A percentile compares a stretch with the other conserved stretches of the same genome.
Evolutionary conservation across 129 eudicot genomes (phyloP).

Genomic region (Scalesia atractyloides): DNA sequence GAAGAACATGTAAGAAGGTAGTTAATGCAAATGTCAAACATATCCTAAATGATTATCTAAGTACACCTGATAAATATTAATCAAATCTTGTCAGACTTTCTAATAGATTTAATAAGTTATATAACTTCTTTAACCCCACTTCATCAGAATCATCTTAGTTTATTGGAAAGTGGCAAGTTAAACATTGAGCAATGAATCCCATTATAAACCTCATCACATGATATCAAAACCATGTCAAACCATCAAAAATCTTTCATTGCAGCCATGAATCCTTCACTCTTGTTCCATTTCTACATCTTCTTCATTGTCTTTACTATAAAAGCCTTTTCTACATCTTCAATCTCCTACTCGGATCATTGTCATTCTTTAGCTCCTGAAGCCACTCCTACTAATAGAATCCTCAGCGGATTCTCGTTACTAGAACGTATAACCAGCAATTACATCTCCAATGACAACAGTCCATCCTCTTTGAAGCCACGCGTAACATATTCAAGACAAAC

Average conservation of each 20-base stretch:
- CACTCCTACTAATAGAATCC: conserved; percentile 31
- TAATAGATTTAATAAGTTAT: neutral
- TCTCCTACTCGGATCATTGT: conserved; percentile 53
- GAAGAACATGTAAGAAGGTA: no score
- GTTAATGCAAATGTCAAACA: neutral
- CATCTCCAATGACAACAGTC: conserved; percentile 8
- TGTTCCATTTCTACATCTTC: conserved; percentile 18
- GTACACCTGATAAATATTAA: neutral
- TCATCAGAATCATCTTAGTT: neutral
- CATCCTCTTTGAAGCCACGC: conserved; percentile 33
- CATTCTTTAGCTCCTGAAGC: conserved; percentile 53
- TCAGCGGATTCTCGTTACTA: conserved; percentile 25
- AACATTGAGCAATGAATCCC: neutral
- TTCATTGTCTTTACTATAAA: conserved; percentile 16
- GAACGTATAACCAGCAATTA: conserved; percentile 29
- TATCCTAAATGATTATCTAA: neutral
- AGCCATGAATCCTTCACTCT: conserved; percentile 26
- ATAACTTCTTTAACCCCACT: neutral
- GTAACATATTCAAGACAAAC: conserved; percentile 36
- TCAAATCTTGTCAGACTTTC: neutral
- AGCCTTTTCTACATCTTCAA: conserved; percentile 6
- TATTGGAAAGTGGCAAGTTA: conserved; percentile 23
- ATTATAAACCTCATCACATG: neutral
- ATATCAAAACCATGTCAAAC: conserved; percentile 21
- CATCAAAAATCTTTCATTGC: conserved; percentile 23